Evolutionary conservation across 2,329 filamentous ascomycete species (phyloP), one percentile per base, ranked within the genome.

Genomic region (Calonectria hawksworthii): DNA sequence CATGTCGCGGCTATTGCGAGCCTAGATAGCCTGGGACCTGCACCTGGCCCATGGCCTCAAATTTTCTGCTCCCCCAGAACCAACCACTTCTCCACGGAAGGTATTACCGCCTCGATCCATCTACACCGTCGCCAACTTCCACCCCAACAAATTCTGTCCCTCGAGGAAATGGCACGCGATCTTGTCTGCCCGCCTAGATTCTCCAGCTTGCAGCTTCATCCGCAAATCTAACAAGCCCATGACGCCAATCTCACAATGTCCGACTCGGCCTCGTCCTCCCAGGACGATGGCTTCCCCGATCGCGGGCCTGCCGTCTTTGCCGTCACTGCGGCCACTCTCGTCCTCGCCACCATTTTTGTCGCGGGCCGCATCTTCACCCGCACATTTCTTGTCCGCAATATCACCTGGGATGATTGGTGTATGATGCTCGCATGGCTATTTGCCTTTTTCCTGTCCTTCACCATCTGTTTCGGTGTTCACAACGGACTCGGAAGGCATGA

Each of bases 381-480:
- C 34, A 88, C 91, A 65, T 91, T 90, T 61, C 93, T 98, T 65
- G 93, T 98, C 71, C 92, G 91, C 78, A 92, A 90, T 70, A 86
- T 95, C 67, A 92, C 90, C 70, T 91, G 91, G 87, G 95, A 98
- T 85, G 96, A 98, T 87, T 94, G 93, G 84, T 91, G 94, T 80
- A 97, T 98, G 84, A 84, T 95, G 14, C 78, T 94, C 51, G 95
- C 96, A 70, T 98, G 95, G 96, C 79, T 92, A 16, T 83, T 96
- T 61, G 91, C 93, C 50, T 91, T 94, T 77, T 94, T 92, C 44
- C 86, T 95, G 50, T 92, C 91, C 26, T 90, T 94, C 75, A 88
- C 92, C 51, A 93, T 95, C 76, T 91, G 91, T 82, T 89, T 91
- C 76, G 93, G 92, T 38, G 90, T 91, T 7, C 86, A 86, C 50